phyloP scores from a whole-genome alignment of 306 rosid species.

The Luffa acutangula region DNA sequence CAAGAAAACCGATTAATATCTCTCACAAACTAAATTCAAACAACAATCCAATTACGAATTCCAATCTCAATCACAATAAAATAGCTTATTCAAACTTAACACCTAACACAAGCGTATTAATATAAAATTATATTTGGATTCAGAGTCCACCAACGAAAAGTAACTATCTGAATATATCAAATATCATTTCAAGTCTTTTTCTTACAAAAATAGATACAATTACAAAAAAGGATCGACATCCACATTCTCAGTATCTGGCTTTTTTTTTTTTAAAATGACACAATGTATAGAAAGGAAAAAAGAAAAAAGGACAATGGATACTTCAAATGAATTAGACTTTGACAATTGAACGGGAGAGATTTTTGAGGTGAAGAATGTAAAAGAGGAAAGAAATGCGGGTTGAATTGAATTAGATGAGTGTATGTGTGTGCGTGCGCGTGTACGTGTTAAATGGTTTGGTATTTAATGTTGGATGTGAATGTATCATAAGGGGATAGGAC shows the following conservation, averaged over 20 bases:
- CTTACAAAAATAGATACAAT: neutral
- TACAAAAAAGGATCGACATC: neutral
- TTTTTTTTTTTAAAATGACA: neutral
- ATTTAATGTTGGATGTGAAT: neutral
- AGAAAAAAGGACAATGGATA: too few relatives aligned
- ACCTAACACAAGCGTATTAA: neutral
- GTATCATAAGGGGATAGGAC: neutral
- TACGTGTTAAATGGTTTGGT: neutral
- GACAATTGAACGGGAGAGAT: too few relatives aligned
- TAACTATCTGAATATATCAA: neutral
- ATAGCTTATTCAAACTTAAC: neutral
- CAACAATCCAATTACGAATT: too few relatives aligned
- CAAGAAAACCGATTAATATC: too few relatives aligned
- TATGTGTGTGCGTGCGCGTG: neutral
- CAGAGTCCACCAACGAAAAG: neutral
- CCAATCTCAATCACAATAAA: neutral
- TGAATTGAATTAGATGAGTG: too few relatives aligned
- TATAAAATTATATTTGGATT: neutral
- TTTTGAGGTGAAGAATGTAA: too few relatives aligned
- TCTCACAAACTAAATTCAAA: too few relatives aligned
- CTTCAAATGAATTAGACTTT: too few relatives aligned
- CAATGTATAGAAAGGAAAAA: too few relatives aligned
- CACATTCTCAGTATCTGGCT: neutral
- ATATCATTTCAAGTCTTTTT: neutral
- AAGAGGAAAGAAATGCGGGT: too few relatives aligned